A percentile compares a stretch with the other conserved stretches of the same genome.
These are phyloP conservation scores for Porphyridium purpureum DNA, from an alignment of 23 red algal species.

Conservation along the genomic window DNA sequence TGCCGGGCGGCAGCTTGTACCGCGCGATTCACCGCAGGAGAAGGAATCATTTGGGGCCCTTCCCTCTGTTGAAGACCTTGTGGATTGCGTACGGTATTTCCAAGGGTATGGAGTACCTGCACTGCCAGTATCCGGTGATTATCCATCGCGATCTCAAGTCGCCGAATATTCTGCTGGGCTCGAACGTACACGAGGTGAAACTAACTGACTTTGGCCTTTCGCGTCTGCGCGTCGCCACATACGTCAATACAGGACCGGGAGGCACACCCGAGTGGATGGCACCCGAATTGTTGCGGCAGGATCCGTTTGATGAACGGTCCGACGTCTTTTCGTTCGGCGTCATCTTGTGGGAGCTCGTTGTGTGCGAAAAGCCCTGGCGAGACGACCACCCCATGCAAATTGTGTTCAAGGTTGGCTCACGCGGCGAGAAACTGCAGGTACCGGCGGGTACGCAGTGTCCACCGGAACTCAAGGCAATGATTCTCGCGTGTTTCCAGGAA, in stretches of 20 bases:
- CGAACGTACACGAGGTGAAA: constrained; percentile 71
- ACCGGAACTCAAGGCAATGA: constrained; percentile 58
- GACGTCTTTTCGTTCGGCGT: constrained; percentile 99
- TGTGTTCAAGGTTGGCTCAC: constrained; percentile 67
- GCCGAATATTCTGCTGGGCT: constrained; percentile 81
- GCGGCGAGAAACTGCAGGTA: constrained; percentile 60
- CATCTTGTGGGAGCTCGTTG: constrained; percentile 96
- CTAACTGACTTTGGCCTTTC: constrained; percentile 93
- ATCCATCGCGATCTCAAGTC: constrained; percentile 95
- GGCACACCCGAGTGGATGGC: constrained; percentile 99
- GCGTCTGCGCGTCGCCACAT: constrained; percentile 46
- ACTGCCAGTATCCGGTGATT: constrained; percentile 70
- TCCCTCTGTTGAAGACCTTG: constrained; percentile 55
- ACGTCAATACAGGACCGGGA: constrained; percentile 82
- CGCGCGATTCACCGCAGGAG: constrained; percentile 66
- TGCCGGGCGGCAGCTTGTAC: constrained; percentile 88
- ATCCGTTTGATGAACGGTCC: constrained; percentile 67
- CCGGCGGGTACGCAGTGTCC: constrained; percentile 49
- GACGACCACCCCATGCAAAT: constrained; percentile 96
- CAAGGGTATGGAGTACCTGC: constrained; percentile 87
- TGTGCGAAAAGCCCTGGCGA: constrained; percentile 91
- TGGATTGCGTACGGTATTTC: constrained; percentile 89
- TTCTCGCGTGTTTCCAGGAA: constrained; percentile 51
- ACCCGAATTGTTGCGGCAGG: constrained; percentile 85
- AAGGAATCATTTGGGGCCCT: constrained; percentile 45